These are phyloP conservation scores for Pseudogymnoascus sp. DNA, from an alignment of 2,329 filamentous ascomycete genomes.

Conservation along the genomic window DNA sequence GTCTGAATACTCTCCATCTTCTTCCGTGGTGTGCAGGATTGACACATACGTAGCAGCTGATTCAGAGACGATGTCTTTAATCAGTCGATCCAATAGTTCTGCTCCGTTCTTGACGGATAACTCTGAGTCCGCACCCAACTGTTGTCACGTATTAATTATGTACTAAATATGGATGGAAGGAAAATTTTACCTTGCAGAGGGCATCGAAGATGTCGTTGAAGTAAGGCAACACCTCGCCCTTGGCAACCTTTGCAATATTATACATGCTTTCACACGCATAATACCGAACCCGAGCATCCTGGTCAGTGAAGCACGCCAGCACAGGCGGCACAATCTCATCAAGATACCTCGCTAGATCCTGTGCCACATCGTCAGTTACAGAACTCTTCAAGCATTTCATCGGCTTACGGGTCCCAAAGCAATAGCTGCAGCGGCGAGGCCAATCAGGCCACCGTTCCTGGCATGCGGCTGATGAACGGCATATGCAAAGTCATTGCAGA, in stretches of 20 bases:
- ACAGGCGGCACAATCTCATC: constrained; percentile 94
- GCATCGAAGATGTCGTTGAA: constrained; percentile 99
- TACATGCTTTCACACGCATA: constrained; percentile 99
- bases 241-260: constrained; percentile 98
- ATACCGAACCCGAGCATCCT: constrained; percentile 94
- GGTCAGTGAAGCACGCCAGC: constrained; percentile 93
- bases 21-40: constrained; percentile 60
- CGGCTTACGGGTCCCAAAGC: constrained; percentile 77
- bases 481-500: constrained; percentile 96
- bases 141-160: constrained; percentile 15
- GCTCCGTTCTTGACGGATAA: constrained; percentile 97
- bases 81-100: constrained; percentile 84
- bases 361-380: constrained; percentile 16
- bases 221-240: constrained; percentile 92
- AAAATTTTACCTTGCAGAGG: constrained; percentile 70
- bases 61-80: constrained; percentile 95
- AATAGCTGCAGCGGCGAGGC: constrained; percentile 90
- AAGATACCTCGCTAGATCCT: constrained; percentile 89
- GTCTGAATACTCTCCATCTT: constrained; percentile 45
- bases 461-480: constrained; percentile 95
- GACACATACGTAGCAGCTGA: constrained; percentile 94
- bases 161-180: not conserved
- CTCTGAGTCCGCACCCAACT: constrained; percentile 94
- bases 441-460: constrained; percentile 91
- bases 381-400: not conserved